These are phyloP conservation scores for Ascochyta pisi DNA, from an alignment of 2,329 filamentous ascomycete species.

Conservation along the genomic window DNA sequence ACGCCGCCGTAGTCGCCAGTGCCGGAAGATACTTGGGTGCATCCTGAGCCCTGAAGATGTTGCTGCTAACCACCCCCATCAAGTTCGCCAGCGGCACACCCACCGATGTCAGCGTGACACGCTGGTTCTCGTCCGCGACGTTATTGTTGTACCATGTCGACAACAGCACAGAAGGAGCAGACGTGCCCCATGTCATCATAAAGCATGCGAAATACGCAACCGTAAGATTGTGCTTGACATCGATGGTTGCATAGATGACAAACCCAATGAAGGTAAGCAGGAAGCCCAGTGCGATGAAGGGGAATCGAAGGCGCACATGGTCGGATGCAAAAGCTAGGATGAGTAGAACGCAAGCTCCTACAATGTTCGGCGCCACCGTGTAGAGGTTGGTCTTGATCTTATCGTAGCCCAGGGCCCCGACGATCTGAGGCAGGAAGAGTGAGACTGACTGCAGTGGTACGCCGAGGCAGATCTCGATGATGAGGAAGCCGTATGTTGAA, in stretches of 20 bases:
- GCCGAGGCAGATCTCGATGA: slow-evolving; percentile 65
- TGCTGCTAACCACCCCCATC: slow-evolving; percentile 74
- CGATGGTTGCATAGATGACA: slow-evolving; percentile 76
- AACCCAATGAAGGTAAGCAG: slow-evolving; percentile 78
- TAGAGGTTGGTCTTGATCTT: slow-evolving; percentile 77
- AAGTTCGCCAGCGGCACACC: slow-evolving; percentile 78
- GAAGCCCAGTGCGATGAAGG: slow-evolving; percentile 77
- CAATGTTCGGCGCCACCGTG: slow-evolving; percentile 80
- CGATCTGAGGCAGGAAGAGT: slow-evolving; percentile 66
- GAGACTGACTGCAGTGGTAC: slow-evolving; percentile 64
- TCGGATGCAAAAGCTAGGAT: slow-evolving; percentile 76
- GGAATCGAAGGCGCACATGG: slow-evolving; percentile 69
- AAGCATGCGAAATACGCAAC: slow-evolving; percentile 79
- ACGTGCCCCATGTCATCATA: slow-evolving; percentile 84
- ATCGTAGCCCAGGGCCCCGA: slow-evolving; percentile 59
- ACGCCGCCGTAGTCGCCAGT: slow-evolving; percentile 68
- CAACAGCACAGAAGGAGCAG: slow-evolving; percentile 73
- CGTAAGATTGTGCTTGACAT: slow-evolving; percentile 65
- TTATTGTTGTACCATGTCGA: slow-evolving; percentile 83
- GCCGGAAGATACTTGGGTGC: slow-evolving; percentile 72
- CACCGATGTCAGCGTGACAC: slow-evolving; percentile 73
- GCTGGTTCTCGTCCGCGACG: slow-evolving; percentile 75
- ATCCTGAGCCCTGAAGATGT: slow-evolving; percentile 70
- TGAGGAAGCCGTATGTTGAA: slow-evolving; percentile 61
- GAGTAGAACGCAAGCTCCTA: slow-evolving; percentile 74